Percentiles rank a stretch among this genome's conserved stretches.
Conservation (phyloP, 306 rosid species). For the Sophora flavescens region DNA sequence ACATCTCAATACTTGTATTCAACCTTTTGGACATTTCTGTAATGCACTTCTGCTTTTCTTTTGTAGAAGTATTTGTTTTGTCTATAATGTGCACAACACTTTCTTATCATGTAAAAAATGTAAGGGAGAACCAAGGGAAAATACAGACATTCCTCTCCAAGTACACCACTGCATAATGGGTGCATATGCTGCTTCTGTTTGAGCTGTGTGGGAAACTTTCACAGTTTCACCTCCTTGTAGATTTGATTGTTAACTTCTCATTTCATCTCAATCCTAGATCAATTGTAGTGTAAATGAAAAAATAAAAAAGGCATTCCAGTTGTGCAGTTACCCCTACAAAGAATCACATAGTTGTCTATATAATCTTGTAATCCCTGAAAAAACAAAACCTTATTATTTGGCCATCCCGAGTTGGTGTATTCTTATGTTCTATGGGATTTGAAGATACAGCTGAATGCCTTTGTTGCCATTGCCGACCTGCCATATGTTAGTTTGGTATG, state of each 20-base stretch:
- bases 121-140: background rate
- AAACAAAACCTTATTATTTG: background rate
- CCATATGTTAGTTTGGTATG: background rate
- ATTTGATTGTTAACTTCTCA: constrained; percentile 18
- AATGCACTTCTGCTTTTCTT: constrained; percentile 15
- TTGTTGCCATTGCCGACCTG: constrained; percentile 11
- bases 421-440: constrained; percentile 17
- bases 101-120: background rate
- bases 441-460: constrained; percentile 1
- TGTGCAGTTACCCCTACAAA: constrained; percentile 10
- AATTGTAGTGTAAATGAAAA: background rate
- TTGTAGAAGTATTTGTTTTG: constrained; percentile 12
- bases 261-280: background rate
- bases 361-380: background rate
- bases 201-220: background rate
- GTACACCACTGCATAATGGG: background rate
- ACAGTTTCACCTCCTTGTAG: background rate
- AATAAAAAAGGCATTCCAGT: background rate
- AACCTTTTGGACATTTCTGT: constrained; percentile 37
- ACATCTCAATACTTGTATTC: constrained; percentile 43
- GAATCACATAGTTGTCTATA: background rate
- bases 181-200: constrained; percentile 4
- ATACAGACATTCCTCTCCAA: background rate
- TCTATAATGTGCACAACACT: background rate
- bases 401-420: constrained; percentile 8